Evolutionary conservation across 257 asterid genomes (phyloP).

Genomic region (Solanum chiquidenum): DNA sequence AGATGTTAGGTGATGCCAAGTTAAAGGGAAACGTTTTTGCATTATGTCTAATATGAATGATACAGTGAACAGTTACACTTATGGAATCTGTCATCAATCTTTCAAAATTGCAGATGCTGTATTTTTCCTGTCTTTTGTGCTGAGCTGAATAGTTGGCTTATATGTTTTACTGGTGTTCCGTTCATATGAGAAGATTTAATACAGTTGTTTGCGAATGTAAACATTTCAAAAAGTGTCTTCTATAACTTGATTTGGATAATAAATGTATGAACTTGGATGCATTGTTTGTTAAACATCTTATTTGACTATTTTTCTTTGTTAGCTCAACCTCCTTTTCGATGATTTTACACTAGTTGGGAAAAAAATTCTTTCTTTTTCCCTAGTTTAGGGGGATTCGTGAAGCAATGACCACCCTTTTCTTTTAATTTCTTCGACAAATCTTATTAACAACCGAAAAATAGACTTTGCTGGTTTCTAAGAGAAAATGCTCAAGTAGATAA

Average conservation of each 20-base stretch:
- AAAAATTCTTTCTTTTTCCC: too few relatives aligned
- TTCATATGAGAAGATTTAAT: background rate
- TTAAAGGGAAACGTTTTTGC: too few relatives aligned
- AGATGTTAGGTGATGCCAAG: too few relatives aligned
- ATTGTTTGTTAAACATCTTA: background rate
- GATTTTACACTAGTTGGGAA: background rate
- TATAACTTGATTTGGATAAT: background rate
- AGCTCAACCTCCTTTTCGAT: background rate
- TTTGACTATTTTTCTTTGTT: background rate
- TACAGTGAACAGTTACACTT: background rate
- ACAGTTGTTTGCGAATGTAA: background rate
- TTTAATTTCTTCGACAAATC: too few relatives aligned
- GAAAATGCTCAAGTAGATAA: background rate
- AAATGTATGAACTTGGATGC: background rate
- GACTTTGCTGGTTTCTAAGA: background rate
- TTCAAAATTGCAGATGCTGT: background rate
- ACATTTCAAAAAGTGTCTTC: background rate
- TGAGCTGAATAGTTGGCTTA: background rate
- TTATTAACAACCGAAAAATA: background rate
- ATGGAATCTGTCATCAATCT: background rate
- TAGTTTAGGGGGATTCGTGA: too few relatives aligned
- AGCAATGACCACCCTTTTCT: too few relatives aligned
- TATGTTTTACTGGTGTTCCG: too few relatives aligned
- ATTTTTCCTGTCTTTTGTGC: background rate
- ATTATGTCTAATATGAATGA: background rate